These are phyloP conservation scores for Solanum chilense DNA, from an alignment of 257 asterid genomes.

Conservation along the genomic window DNA sequence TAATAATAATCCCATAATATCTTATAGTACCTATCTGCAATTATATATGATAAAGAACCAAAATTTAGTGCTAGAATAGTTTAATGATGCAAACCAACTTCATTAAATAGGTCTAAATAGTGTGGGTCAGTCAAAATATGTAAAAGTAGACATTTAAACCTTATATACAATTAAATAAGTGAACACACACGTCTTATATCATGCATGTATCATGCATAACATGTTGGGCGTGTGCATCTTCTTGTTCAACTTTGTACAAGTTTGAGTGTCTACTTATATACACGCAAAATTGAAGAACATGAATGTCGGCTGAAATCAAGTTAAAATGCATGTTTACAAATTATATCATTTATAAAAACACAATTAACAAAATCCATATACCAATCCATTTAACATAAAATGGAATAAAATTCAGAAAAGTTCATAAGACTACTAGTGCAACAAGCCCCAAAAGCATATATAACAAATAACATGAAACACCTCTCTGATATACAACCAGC, in stretches of 20 bases:
- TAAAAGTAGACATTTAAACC: too few relatives aligned
- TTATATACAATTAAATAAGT: too few relatives aligned
- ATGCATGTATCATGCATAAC: too few relatives aligned
- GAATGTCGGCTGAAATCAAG: too few relatives aligned
- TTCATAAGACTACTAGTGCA: neutral
- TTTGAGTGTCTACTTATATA: too few relatives aligned
- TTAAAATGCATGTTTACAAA: too few relatives aligned
- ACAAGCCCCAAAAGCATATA: neutral
- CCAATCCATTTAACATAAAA: neutral
- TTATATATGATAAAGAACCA: neutral
- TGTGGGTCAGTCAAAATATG: fast-evolving
- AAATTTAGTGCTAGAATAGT: too few relatives aligned
- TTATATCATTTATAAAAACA: neutral
- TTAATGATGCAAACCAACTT: neutral
- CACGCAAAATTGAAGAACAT: neutral
- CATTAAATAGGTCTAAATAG: neutral
- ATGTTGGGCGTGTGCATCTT: too few relatives aligned
- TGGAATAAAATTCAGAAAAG: neutral
- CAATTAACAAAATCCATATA: neutral
- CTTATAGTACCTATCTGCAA: neutral
- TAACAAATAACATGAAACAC: neutral
- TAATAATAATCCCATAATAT: neutral
- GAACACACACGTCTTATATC: neutral
- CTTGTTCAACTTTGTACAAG: too few relatives aligned
- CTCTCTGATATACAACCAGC: neutral